These are phyloP conservation scores for Podospora didyma DNA, from an alignment of 495 filamentous ascomycete species.

Conservation along the genomic window DNA sequence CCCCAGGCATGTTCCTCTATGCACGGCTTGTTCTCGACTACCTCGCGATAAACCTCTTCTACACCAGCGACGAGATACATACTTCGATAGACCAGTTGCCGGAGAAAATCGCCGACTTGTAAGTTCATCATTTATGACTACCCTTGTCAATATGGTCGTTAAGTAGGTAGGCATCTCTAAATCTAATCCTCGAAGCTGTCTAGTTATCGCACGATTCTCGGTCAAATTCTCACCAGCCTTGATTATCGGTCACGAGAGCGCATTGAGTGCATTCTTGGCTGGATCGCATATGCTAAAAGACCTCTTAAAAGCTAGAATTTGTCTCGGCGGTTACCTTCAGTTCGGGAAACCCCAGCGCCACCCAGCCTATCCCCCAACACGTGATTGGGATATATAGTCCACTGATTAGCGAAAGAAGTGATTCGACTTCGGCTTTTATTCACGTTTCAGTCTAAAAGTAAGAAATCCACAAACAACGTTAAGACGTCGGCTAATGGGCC, in stretches of 20 bases:
- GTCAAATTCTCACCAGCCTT: conserved; percentile 15
- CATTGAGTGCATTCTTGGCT: conserved; percentile 24
- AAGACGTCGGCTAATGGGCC: too few species aligned
- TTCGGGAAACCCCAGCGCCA: conserved; percentile 6
- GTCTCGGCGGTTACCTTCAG: conserved; percentile 25
- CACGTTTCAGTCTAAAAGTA: too few species aligned
- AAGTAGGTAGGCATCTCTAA: background rate
- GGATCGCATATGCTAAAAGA: conserved; percentile 31
- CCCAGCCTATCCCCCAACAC: conserved; percentile 28
- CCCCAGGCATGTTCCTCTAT: conserved; percentile 32
- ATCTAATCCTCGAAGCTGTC: too few species aligned
- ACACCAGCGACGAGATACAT: conserved; percentile 18
- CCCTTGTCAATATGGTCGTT: background rate
- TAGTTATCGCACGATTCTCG: conserved; percentile 27
- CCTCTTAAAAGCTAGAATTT: conserved; percentile 24
- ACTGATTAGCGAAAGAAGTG: too few species aligned
- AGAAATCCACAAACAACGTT: too few species aligned
- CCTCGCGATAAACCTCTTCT: conserved; percentile 27
- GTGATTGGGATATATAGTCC: too few species aligned
- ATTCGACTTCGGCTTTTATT: too few species aligned
- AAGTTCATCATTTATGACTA: background rate
- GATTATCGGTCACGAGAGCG: conserved; percentile 22
- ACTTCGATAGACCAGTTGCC: conserved; percentile 21
- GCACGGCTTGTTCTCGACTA: conserved; percentile 32
- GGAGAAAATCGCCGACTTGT: conserved; percentile 24